A percentile compares a stretch with the other conserved stretches of the same genome.
phyloP scores from a whole-genome alignment of 371 early-diverging fungal species.

The Apophysomyces elegans region DNA sequence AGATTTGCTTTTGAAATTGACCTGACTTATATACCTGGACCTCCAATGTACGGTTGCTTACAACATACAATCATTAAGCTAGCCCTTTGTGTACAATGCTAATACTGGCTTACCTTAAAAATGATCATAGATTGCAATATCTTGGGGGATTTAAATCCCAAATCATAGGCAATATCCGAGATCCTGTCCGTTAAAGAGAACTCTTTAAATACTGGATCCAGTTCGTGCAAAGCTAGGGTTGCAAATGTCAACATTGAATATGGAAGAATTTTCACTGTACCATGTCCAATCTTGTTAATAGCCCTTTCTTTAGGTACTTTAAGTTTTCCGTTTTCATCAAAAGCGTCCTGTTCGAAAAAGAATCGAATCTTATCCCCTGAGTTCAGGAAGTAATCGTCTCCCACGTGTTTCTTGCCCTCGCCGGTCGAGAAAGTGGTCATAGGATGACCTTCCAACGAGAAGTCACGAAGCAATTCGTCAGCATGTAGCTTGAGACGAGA shows the following conservation, averaged over 20 bases:
- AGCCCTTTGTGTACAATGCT: background rate
- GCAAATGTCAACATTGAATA: background rate
- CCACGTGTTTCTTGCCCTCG: slow-evolving; percentile 68
- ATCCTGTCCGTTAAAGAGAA: slow-evolving; percentile 63
- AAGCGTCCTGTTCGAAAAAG: slow-evolving; percentile 89
- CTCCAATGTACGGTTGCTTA: slow-evolving; percentile 80
- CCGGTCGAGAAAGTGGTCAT: slow-evolving; percentile 83
- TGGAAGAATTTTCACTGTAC: slow-evolving; percentile 33
- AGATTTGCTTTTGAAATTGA: background rate
- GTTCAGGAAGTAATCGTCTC: slow-evolving; percentile 87
- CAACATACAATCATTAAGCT: background rate
- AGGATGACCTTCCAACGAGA: slow-evolving; percentile 78
- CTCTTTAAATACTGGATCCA: slow-evolving; percentile 73
- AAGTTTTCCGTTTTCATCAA: slow-evolving; percentile 69
- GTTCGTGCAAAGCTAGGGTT: slow-evolving; percentile 68
- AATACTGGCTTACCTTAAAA: slow-evolving; percentile 62
- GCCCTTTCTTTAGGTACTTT: slow-evolving; percentile 63
- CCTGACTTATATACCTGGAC: slow-evolving; percentile 41
- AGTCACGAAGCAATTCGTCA: slow-evolving; percentile 60
- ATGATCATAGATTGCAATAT: slow-evolving; percentile 93
- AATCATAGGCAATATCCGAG: slow-evolving; percentile 56
- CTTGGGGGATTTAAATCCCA: slow-evolving; percentile 76
- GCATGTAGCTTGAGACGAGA: slow-evolving; percentile 58
- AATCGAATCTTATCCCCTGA: slow-evolving; percentile 86
- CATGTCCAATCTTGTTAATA: slow-evolving; percentile 95